Conservation (phyloP, 768 basidiomycete genomes). For the Lyophyllum atratum region DNA sequence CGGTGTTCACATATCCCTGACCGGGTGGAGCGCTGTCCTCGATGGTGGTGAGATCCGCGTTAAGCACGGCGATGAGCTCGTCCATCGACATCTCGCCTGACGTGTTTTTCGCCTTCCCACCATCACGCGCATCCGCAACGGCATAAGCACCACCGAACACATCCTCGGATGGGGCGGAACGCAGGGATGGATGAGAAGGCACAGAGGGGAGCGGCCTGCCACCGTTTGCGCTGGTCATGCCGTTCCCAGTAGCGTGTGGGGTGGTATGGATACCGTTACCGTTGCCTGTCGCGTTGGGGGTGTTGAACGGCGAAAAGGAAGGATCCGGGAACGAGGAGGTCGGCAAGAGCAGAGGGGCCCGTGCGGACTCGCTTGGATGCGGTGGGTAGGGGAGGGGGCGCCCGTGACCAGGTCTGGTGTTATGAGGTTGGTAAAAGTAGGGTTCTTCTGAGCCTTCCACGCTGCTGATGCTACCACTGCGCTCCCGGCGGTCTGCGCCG, state of each 20-base stretch:
- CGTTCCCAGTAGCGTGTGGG: conserved; percentile 4
- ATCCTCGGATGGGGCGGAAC: background rate
- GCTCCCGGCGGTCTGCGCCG: background rate
- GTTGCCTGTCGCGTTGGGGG: conserved; percentile 6
- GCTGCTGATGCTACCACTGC: conserved; percentile 13
- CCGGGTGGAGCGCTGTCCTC: background rate
- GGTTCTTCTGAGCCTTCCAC: background rate
- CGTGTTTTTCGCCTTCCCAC: background rate
- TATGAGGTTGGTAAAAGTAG: background rate
- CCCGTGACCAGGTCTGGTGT: background rate
- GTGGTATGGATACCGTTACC: background rate
- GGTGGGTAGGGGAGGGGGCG: conserved; percentile 12
- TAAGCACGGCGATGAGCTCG: conserved; percentile 4
- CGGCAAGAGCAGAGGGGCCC: conserved; percentile 10
- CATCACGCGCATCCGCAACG: background rate
- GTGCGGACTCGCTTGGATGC: background rate
- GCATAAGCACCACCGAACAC: background rate
- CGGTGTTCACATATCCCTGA: background rate
- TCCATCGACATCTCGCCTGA: conserved; percentile 17
- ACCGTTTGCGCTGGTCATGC: background rate
- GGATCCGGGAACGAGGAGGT: conserved; percentile 5
- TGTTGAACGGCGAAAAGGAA: conserved; percentile 1
- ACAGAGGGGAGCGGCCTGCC: conserved; percentile 9
- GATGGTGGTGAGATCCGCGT: background rate
- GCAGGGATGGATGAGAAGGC: conserved; percentile 9